phyloP scores from a whole-genome alignment of 2,329 filamentous ascomycete genomes.

The Sclerotinia spermophila region DNA sequence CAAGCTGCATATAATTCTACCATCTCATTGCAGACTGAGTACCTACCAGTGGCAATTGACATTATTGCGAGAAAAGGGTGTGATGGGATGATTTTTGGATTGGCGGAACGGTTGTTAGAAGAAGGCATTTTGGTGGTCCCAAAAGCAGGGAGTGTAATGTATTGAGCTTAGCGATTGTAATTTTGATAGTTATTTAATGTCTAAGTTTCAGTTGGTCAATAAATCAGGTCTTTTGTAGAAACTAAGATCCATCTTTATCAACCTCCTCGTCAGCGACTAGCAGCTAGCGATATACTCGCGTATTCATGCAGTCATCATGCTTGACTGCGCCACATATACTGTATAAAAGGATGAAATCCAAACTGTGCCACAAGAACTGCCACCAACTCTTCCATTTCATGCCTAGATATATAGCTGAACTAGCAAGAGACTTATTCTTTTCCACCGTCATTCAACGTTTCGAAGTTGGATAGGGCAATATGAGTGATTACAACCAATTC shows the following conservation, averaged over 20 bases:
- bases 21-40: slow-evolving; percentile 47
- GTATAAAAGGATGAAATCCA: background rate
- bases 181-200: background rate
- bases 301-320: background rate
- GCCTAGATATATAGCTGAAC: too few species aligned
- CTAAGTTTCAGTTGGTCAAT: background rate
- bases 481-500: too few species aligned
- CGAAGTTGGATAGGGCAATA: too few species aligned
- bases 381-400: too few species aligned
- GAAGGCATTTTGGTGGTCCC: slow-evolving; percentile 48
- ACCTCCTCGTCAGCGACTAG: too few species aligned
- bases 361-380: background rate
- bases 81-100: slow-evolving; percentile 53
- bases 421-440: too few species aligned
- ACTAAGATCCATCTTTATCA: background rate
- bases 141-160: slow-evolving; percentile 40
- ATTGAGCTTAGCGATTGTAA: slow-evolving; percentile 1
- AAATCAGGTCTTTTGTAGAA: background rate
- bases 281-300: background rate
- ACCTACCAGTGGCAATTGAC: slow-evolving; percentile 55
- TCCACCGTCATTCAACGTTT: too few species aligned
- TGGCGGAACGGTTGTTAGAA: slow-evolving; percentile 50
- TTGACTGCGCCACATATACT: background rate
- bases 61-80: slow-evolving; percentile 57
- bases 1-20: slow-evolving; percentile 44